Conservation (phyloP, 495 filamentous ascomycete species). For the Daldinia vernicosa region DNA sequence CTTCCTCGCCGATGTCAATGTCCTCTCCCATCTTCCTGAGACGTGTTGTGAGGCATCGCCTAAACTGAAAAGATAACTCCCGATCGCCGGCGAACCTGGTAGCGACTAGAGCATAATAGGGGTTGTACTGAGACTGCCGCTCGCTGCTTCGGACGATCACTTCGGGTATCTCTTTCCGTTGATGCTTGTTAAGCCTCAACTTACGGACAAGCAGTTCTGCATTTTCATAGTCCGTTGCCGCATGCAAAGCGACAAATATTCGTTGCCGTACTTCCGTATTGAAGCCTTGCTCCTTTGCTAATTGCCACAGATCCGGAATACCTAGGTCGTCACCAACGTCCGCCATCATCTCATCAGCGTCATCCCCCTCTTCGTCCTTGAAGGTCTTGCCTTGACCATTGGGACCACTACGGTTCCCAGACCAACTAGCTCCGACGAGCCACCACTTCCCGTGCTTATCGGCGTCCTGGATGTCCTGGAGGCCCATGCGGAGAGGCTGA, state of each 20-base stretch:
- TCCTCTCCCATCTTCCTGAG: constrained; percentile 85
- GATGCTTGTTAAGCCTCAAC: constrained; percentile 82
- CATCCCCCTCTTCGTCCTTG: constrained; percentile 40
- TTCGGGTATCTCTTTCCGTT: constrained; percentile 85
- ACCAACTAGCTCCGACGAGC: constrained; percentile 93
- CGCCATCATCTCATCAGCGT: constrained; percentile 45
- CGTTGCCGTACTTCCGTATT: constrained; percentile 92
- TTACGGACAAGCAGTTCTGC: constrained; percentile 81
- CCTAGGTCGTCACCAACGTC: constrained; percentile 62
- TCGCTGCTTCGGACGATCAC: constrained; percentile 89
- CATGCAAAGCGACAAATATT: constrained; percentile 91
- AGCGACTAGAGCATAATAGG: constrained; percentile 90
- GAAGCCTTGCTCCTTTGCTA: constrained; percentile 88
- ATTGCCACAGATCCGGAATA: constrained; percentile 68
- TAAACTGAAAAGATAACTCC: constrained; percentile 81
- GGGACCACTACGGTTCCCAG: constrained; percentile 59
- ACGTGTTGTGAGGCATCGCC: constrained; percentile 85
- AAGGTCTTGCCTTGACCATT: constrained; percentile 28
- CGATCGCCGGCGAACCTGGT: constrained; percentile 75
- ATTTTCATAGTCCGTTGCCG: constrained; percentile 85
- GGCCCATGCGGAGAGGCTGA: constrained; percentile 79
- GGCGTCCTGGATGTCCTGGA: constrained; percentile 80
- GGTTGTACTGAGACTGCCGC: constrained; percentile 85
- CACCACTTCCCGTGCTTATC: constrained; percentile 97
- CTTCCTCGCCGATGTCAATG: constrained; percentile 64